Conservation (phyloP, 192 early-diverging fungal genomes). For the Gamsiella multidivaricata region DNA sequence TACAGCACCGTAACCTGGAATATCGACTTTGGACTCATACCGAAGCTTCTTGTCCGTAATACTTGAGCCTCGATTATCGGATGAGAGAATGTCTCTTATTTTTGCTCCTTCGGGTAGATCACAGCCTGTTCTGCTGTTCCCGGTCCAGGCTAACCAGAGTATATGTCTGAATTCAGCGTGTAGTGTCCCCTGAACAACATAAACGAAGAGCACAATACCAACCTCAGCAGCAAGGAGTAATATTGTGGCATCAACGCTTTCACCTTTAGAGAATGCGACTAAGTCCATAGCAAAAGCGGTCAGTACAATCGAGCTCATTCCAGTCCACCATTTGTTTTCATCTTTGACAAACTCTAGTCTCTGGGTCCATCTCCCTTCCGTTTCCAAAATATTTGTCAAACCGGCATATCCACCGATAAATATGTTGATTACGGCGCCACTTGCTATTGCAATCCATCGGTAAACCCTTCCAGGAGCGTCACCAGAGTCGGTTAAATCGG, state of each 20-base stretch:
- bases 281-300: conserved; percentile 9
- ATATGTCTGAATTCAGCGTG: conserved; percentile 4
- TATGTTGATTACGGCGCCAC: conserved; percentile 7
- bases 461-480: conserved; percentile 1
- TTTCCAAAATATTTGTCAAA: conserved; percentile 5
- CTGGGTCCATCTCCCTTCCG: conserved; percentile 6
- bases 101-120: conserved; percentile 1
- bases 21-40: conserved; percentile 10
- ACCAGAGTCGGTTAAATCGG: background rate
- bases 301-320: conserved; percentile 1
- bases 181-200: conserved; percentile 10
- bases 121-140: conserved; percentile 7
- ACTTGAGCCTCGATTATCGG: background rate
- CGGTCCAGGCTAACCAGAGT: conserved; percentile 6
- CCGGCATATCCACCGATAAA: conserved; percentile 9
- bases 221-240: conserved; percentile 8
- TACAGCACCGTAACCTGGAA: conserved; percentile 2
- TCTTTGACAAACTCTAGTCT: conserved; percentile 12
- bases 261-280: conserved; percentile 1
- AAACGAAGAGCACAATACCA: conserved; percentile 3
- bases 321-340: conserved; percentile 11
- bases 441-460: background rate
- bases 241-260: conserved; percentile 6
- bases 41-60: background rate
- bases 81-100: background rate